These are phyloP conservation scores for Neocatenulostroma microsporum DNA, from an alignment of 2,329 filamentous ascomycete genomes.

Conservation along the genomic window DNA sequence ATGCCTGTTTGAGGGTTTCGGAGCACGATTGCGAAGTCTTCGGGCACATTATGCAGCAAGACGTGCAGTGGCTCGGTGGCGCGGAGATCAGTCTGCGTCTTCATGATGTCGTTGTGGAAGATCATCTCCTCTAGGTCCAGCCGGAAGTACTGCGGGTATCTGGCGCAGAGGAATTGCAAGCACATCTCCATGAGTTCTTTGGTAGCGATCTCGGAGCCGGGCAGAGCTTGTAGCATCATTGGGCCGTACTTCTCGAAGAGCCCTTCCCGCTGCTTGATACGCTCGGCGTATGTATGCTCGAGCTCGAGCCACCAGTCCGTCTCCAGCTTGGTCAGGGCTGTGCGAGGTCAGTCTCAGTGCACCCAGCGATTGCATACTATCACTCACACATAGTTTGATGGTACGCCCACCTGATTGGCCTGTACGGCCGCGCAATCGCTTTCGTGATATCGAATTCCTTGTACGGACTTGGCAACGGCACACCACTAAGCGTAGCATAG, in stretches of 20 bases:
- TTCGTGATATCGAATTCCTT: conserved; percentile 58
- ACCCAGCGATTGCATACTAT: no score
- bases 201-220: conserved; percentile 68
- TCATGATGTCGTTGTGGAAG: conserved; percentile 63
- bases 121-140: conserved; percentile 47
- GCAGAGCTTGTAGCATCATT: conserved; percentile 58
- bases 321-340: conserved; percentile 71
- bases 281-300: conserved; percentile 60
- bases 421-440: conserved; percentile 65
- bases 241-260: conserved; percentile 58
- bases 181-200: conserved; percentile 86
- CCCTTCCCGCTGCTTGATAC: conserved; percentile 60
- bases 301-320: conserved; percentile 85
- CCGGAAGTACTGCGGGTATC: conserved; percentile 69
- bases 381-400: conserved; percentile 90
- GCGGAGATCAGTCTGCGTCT: conserved; percentile 53
- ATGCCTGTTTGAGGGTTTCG: conserved; percentile 62
- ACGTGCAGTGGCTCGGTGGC: conserved; percentile 59
- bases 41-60: conserved; percentile 69
- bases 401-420: conserved; percentile 76
- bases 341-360: conserved; percentile 8
- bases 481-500: conserved; percentile 65
- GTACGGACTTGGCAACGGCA: conserved; percentile 61
- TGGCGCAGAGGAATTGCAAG: conserved; percentile 66
- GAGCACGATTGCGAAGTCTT: conserved; percentile 73